Base-by-base conservation (phyloP, 164 flowering plant species). In the Paratinospora sagittata region DNA sequence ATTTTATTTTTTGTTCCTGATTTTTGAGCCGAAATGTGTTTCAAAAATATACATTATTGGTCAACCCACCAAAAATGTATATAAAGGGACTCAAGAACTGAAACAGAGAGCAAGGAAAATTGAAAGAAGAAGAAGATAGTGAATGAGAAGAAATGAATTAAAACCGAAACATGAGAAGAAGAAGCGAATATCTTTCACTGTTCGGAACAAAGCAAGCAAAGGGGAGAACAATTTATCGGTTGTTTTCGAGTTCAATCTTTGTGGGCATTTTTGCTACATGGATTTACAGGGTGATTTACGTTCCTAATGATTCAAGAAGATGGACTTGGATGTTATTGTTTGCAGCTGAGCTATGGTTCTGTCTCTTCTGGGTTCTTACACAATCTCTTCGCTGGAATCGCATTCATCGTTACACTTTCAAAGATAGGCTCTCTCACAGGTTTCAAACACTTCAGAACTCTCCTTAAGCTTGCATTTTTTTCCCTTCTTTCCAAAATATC, bases 381-480 rank as follows among this genome's bases (percentile, higher is more conserved):
- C 72, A 71, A 33, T 41, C 72, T 16, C 33, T 68, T 64, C 74
- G 82, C 10, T 83, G 84, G 88, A 77, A 77, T 19, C 79, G 72
- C 3, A 19, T 80, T 41, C 67, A 61, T 34, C 82, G 83, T 30
- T 36, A 41, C 74, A 75, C 85, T 49, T 81, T 75, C 79, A 83
- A 74, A 45, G 77, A 81, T 52, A 73, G 84, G 49, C 87, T 88
- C 78, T 67, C 75, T 0, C 66, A 39, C 36, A 84, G 91, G 86
- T 84, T 49, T 49, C 3, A 11, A 43, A 43, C 3, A 43, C 49
- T 7, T n/a, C n/a, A n/a, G n/a, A n/a, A n/a, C n/a, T n/a, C n/a
- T n/a, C n/a, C n/a, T n/a, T n/a, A n/a, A 43, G 9, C 17, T 66
- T 66, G 27, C 39, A 37, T 23, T 66, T 24, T 13, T 39, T 21